Conservation (phyloP, 768 basidiomycete species). For the Ephemerocybe angulata region DNA sequence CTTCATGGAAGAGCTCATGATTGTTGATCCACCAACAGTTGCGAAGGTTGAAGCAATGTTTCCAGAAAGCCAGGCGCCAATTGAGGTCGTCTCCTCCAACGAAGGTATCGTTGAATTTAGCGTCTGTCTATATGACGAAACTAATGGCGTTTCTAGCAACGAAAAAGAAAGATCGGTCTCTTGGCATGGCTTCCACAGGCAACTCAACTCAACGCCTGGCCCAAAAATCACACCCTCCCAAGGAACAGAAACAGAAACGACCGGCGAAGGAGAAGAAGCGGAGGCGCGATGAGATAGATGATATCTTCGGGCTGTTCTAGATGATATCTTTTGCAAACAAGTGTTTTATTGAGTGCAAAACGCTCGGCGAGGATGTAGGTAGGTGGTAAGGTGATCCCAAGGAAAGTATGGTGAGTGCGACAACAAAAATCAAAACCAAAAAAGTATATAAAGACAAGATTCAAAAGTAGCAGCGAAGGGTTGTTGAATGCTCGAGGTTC, state of each 20-base stretch:
- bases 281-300: conserved; percentile 59
- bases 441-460: conserved; percentile 3
- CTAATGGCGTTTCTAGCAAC: too few relatives aligned
- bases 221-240: neutral
- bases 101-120: too few relatives aligned
- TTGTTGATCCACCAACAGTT: too few relatives aligned
- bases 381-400: neutral
- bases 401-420: neutral
- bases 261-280: conserved; percentile 27
- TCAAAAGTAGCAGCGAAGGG: conserved; percentile 5
- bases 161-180: too few relatives aligned
- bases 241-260: neutral
- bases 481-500: conserved; percentile 5
- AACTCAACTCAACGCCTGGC: neutral
- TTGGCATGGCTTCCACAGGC: too few relatives aligned
- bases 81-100: too few relatives aligned
- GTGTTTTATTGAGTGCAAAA: conserved; percentile 1
- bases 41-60: too few relatives aligned
- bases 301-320: conserved; percentile 49
- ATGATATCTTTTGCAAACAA: conserved; percentile 7
- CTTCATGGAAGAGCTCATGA: too few relatives aligned
- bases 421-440: conserved; percentile 10
- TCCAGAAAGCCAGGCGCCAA: too few relatives aligned
- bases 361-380: conserved; percentile 5
- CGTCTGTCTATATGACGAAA: too few relatives aligned